These are phyloP conservation scores for Camptophora hylomeconis DNA, from an alignment of 2,329 filamentous ascomycete genomes.

Conservation along the genomic window DNA sequence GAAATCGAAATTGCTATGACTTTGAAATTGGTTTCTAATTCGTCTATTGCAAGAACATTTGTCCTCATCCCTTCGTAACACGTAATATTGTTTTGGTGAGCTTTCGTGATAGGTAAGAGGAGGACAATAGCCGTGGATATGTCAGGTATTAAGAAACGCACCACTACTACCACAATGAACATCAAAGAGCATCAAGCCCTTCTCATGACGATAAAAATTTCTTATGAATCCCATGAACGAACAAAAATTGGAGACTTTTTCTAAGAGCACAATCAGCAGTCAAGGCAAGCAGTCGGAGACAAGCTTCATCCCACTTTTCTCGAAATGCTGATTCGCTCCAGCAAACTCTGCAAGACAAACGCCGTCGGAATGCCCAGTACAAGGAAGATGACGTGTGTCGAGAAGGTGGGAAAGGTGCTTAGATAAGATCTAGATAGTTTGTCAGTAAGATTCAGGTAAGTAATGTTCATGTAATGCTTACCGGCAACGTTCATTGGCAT, in stretches of 20 bases:
- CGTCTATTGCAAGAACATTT: constrained; percentile 13
- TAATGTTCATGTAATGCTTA: constrained; percentile 26
- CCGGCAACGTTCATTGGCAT: constrained; percentile 90
- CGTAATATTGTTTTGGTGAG: constrained; percentile 12
- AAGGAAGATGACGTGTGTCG: constrained; percentile 7
- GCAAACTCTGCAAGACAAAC: constrained; percentile 14
- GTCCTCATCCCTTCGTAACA: constrained; percentile 14
- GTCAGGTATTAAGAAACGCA: too few relatives aligned
- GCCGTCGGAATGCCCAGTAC: constrained; percentile 15
- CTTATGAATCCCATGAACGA: too few relatives aligned
- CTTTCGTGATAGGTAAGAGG: too few relatives aligned
- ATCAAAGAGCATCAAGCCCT: too few relatives aligned
- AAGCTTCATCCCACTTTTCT: constrained; percentile 21
- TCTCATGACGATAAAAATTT: too few relatives aligned
- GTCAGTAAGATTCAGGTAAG: constrained; percentile 3
- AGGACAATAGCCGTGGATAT: too few relatives aligned
- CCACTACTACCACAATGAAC: too few relatives aligned
- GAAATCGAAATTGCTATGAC: constrained; percentile 2
- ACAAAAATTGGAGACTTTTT: too few relatives aligned
- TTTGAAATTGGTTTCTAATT: constrained; percentile 11
- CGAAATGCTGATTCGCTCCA: constrained; percentile 11
- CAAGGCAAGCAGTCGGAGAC: constrained; percentile 19
- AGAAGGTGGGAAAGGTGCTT: constrained; percentile 8
- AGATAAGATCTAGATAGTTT: constrained; percentile 20
- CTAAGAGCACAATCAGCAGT: constrained; percentile 10